phyloP scores from a whole-genome alignment of 441 rosid genomes.

The Pelargonium myrrhifolium region DNA sequence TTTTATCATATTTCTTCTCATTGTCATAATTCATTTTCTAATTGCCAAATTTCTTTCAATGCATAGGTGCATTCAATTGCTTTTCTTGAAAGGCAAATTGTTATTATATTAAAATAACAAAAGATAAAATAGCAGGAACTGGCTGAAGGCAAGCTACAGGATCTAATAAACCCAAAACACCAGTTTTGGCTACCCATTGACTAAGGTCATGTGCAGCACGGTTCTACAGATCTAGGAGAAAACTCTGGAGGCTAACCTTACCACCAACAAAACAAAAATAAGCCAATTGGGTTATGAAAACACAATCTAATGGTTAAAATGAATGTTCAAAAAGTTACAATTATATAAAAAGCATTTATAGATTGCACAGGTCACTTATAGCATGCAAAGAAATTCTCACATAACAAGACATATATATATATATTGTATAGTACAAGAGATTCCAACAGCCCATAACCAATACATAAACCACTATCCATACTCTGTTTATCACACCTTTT shows the following conservation, averaged over 20 bases:
- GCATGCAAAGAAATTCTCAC: not conserved
- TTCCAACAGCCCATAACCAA: too few relatives aligned
- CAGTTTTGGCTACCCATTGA: not conserved
- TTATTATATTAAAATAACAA: too few relatives aligned
- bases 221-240: not conserved
- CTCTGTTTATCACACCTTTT: too few relatives aligned
- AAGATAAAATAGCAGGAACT: not conserved
- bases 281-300: not conserved
- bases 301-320: not conserved
- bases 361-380: not conserved
- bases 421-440: too few relatives aligned
- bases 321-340: not conserved
- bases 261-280: not conserved
- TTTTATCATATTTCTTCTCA: not conserved
- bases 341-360: not conserved
- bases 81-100: not conserved
- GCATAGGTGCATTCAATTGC: not conserved
- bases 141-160: not conserved
- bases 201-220: not conserved
- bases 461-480: too few relatives aligned
- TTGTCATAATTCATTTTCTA: not conserved
- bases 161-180: not conserved
- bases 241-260: not conserved
- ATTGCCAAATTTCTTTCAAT: not conserved
- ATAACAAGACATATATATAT: too few relatives aligned